Base-by-base conservation (phyloP, 2,329 filamentous ascomycete species). In the Sclerotinia borealis region DNA sequence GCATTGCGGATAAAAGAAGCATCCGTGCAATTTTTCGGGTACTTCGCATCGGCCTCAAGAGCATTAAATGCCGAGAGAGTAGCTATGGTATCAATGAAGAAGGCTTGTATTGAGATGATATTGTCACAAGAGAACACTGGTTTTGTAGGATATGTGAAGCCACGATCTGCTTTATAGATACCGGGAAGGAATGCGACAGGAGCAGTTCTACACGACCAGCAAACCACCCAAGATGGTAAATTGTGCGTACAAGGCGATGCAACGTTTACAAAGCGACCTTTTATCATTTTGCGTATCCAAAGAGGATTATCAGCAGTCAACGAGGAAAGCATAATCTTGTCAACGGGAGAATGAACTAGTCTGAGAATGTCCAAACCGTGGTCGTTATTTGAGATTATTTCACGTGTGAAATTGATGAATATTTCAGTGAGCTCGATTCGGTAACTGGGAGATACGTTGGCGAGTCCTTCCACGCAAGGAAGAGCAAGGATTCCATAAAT, bases 401-500 rank as follows among this genome's bases (percentile, higher is more conserved):
- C 59, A 1, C 50, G 49, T 19, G 59, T 55, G 15, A 62, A 62
- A 19, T 48, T 62, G 22, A 41, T 55, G 15, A 36, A 56, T 22
- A 62, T 47, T 11, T 62, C 50, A 17, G 49, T 37, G 13, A 62
- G 59, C 22, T 55, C 37, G 2, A 56, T 47, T 36, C 39, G 49
- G n/a, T 62, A 62, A 37, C 47, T 62, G 5, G 49, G 50, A 3
- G 59, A 62, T 10, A 62, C 36, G 1, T 43, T 13, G 2, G 49
- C 31, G 34, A 62, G 41, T 27, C 50, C 59, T 47, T 56, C 27
- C 6, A 62, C 39, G 19, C 59, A 62, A 56, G 50, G 59, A 17
- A 62, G 48, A 43, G 34, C 62, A 17, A 63, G 37, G 13, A 63
- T 59, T 1, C 52, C 62, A 61, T 60, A 63, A 9, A 63, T 56